These are phyloP conservation scores for Heterobasidion irregulare DNA, from an alignment of 1,284 basidiomycete genomes.

Conservation along the genomic window DNA sequence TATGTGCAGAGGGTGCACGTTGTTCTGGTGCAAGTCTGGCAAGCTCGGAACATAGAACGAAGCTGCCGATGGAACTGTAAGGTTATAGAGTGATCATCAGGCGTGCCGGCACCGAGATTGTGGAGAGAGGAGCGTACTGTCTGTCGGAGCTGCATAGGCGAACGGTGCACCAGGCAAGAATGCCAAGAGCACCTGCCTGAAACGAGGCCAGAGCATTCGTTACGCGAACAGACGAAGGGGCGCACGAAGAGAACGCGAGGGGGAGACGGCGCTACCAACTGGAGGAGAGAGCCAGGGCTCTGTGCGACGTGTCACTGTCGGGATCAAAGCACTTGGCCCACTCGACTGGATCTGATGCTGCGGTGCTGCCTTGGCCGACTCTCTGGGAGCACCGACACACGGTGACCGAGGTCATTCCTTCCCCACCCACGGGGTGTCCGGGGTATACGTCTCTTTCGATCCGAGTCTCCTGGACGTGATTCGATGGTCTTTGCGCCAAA, in stretches of 20 bases:
- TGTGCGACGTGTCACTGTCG: too few species aligned
- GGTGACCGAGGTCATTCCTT: neutral
- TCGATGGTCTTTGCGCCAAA: too few species aligned
- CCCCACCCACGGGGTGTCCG: neutral
- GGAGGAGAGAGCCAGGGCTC: too few species aligned
- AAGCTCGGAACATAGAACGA: constrained; percentile 78
- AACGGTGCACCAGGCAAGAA: constrained; percentile 7
- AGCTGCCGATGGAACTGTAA: constrained; percentile 65
- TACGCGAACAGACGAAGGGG: neutral
- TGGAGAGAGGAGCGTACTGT: constrained; percentile 26
- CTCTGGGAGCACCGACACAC: neutral
- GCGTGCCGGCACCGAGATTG: neutral
- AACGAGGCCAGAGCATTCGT: neutral
- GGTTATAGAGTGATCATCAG: too few species aligned
- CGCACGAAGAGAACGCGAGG: neutral
- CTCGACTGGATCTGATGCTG: neutral
- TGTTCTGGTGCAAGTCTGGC: constrained; percentile 70
- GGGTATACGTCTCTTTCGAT: neutral
- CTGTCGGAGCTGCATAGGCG: constrained; percentile 32
- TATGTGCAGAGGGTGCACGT: constrained; percentile 63
- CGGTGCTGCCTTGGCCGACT: neutral
- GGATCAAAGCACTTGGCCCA: neutral
- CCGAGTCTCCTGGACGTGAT: too few species aligned
- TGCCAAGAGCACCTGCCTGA: constrained; percentile 11
- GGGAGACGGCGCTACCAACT: too few species aligned